These are phyloP conservation scores for Trypanosoma mega DNA, from an alignment of 208 protist genomes.

Conservation along the genomic window DNA sequence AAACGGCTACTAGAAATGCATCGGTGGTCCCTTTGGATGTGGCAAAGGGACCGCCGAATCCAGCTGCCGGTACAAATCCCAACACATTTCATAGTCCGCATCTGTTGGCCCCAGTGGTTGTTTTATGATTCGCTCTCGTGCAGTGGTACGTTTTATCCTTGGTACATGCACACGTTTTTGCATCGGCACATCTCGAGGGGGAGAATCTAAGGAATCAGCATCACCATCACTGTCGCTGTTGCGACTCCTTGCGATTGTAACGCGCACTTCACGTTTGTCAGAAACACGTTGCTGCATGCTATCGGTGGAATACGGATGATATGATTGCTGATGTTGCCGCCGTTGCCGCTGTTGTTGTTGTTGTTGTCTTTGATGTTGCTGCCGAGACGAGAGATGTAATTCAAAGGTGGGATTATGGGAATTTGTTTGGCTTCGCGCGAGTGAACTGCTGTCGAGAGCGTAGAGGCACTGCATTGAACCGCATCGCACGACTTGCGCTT, in stretches of 20 bases:
- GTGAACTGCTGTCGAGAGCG: slow-evolving; percentile 65
- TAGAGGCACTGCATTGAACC: slow-evolving; percentile 51
- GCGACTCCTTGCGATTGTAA: neutral
- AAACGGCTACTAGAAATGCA: slow-evolving; percentile 27
- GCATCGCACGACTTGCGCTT: slow-evolving; percentile 72
- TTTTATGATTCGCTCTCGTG: slow-evolving; percentile 1
- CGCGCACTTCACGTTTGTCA: neutral
- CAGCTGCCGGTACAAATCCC: slow-evolving; percentile 26
- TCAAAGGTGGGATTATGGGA: slow-evolving; percentile 74
- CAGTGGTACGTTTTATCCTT: neutral
- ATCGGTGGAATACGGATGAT: too few species aligned
- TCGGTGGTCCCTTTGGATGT: slow-evolving; percentile 20
- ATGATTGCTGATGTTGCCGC: too few species aligned
- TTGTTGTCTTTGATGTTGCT: slow-evolving; percentile 26
- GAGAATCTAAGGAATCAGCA: neutral
- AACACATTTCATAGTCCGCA: slow-evolving; percentile 28
- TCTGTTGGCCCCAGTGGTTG: neutral
- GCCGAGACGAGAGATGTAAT: slow-evolving; percentile 30
- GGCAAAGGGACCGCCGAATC: neutral
- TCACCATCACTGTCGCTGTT: neutral
- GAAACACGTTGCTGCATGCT: neutral
- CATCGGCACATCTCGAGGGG: neutral
- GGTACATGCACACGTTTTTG: neutral
- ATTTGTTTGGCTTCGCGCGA: slow-evolving; percentile 61
- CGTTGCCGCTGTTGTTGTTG: too few species aligned